A percentile compares a stretch with the other conserved stretches of the same genome.
phyloP scores from a whole-genome alignment of 2,329 filamentous ascomycete species.

The Fusarium sp. region DNA sequence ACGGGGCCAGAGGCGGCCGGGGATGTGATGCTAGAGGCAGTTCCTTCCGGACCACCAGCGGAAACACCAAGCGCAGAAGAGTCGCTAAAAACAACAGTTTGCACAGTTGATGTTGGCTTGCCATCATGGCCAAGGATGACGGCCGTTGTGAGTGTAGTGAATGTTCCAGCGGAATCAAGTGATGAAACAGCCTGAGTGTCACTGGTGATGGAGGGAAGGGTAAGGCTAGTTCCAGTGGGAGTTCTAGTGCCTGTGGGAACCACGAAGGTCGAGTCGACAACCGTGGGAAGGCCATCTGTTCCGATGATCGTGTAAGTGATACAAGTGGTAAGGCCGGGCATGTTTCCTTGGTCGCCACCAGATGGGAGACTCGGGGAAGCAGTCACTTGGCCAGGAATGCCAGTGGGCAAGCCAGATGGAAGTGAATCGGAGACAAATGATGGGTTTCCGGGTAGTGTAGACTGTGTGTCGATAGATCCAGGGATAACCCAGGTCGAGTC shows the following conservation, averaged over 20 bases:
- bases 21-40: constrained; percentile 34
- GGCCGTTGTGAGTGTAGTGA: constrained; percentile 53
- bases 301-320: constrained; percentile 51
- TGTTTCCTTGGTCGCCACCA: not conserved
- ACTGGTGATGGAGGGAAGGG: constrained; percentile 29
- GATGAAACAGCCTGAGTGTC: constrained; percentile 23
- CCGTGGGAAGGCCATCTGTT: constrained; percentile 49
- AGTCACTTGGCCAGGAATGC: constrained; percentile 42
- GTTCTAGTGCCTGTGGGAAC: constrained; percentile 43
- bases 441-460: constrained; percentile 35
- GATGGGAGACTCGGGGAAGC: constrained; percentile 22
- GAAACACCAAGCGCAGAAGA: constrained; percentile 41
- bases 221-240: constrained; percentile 38
- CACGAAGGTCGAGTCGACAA: constrained; percentile 52
- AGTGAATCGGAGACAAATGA: constrained; percentile 40
- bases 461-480: constrained; percentile 40
- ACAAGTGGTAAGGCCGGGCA: constrained; percentile 49
- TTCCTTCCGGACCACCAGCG: constrained; percentile 31
- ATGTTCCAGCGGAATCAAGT: constrained; percentile 26
- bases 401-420: constrained; percentile 46
- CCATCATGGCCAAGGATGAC: constrained; percentile 53
- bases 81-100: constrained; percentile 52
- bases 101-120: constrained; percentile 51
- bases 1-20: constrained; percentile 33
- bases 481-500: constrained; percentile 54